Base-by-base conservation (phyloP, 2,329 filamentous ascomycete species). In the Cyphellophora attinorum region DNA sequence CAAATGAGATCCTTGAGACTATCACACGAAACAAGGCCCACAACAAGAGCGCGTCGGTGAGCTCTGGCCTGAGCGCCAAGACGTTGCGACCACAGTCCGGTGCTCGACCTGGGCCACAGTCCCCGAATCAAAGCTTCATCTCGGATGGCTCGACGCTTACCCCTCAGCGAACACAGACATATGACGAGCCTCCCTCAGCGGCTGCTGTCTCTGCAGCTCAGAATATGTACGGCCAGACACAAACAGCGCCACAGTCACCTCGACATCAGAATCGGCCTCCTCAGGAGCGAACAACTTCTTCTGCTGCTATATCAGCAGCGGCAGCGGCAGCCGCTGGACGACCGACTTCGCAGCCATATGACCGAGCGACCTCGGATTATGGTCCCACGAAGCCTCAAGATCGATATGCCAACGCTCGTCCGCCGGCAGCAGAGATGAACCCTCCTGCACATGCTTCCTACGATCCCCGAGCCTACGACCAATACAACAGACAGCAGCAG, bases 1-100 rank as follows among this genome's bases (percentile, higher is more conserved):
- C 91, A 28, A 96, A 95, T 58, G 79, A 93, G 54, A 95, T 98
- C 46, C 61, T 96, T 35, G 81, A 86, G 45, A 85, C 88, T 32
- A 83, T 95, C 49, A 76, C 85, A 52, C 78, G 77, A 32, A 79
- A 82, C 40, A 93, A 88, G 62, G 76, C 78, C 53, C 73, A 76
- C 69, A 81, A 60, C 67, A 72, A 73, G 53, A 58, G 59, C 34
- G 60, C 66, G 3, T 64, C 64, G 39, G 59, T 67, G 37, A 63
- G 64, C 42, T 64, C 67, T 33, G 62, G 58, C 29, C 66, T 89
- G 58, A 74, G 70, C 40, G 75, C 76, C 32, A 72, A 74, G 51
- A 85, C 80, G 3, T 62, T 89, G 41, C 72, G 85, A 35, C 64
- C 71, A 17, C 53, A 57, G 15, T 58, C 60, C 37, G 59, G 60